Evolutionary conservation across 768 basidiomycete species (phyloP).

Genomic region (Leccinum truebloodii): DNA sequence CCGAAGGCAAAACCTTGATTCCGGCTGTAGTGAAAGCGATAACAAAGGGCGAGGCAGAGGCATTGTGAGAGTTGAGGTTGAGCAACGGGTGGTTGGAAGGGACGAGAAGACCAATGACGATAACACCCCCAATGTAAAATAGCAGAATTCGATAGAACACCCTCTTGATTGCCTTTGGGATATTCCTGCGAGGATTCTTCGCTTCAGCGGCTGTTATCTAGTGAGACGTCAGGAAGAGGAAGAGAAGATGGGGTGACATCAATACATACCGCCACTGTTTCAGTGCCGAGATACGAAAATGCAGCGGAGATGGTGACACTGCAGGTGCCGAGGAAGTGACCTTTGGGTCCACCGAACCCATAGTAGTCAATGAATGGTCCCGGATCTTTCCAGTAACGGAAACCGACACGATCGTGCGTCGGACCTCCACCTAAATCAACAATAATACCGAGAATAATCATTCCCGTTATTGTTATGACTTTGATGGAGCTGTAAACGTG

Average conservation of each 20-base stretch:
- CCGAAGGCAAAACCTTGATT: constrained; percentile 57
- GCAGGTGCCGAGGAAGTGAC: constrained; percentile 54
- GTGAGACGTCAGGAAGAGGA: not conserved
- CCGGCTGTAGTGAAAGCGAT: constrained; percentile 56
- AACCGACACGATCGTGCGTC: constrained; percentile 47
- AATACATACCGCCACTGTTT: constrained; percentile 43
- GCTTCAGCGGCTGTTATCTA: constrained; percentile 49
- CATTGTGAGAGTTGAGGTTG: constrained; percentile 38
- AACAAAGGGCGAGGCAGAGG: constrained; percentile 55
- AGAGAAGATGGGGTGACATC: not conserved
- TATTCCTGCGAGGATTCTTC: constrained; percentile 47
- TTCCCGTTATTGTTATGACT: constrained; percentile 44
- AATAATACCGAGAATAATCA: constrained; percentile 46
- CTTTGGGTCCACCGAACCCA: constrained; percentile 42
- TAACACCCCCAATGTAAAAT: constrained; percentile 41
- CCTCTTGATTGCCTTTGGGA: constrained; percentile 40
- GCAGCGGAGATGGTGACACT: constrained; percentile 55
- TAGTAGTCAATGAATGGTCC: constrained; percentile 53
- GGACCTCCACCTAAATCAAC: constrained; percentile 54
- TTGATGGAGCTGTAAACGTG: constrained; percentile 44
- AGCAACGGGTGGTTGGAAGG: constrained; percentile 48
- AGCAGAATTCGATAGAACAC: constrained; percentile 48
- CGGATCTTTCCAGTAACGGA: constrained; percentile 48
- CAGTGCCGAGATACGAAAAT: constrained; percentile 61
- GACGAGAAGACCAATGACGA: constrained; percentile 52